Percentiles rank a stretch among this genome's conserved stretches.
These are phyloP conservation scores for Gardenia jasminoides DNA, from an alignment of 257 asterid genomes.

Conservation along the genomic window DNA sequence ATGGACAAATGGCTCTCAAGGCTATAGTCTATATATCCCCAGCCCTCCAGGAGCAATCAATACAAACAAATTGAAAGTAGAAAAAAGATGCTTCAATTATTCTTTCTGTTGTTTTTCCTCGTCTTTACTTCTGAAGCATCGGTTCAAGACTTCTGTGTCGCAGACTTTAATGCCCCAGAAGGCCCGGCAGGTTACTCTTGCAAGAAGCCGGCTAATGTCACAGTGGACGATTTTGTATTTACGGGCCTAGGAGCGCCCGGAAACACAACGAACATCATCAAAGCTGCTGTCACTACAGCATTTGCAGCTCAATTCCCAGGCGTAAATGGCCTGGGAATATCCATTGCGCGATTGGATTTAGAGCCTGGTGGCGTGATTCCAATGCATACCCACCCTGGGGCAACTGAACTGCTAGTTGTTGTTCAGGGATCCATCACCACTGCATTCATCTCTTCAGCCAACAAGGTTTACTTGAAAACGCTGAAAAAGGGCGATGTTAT, in stretches of 20 bases:
- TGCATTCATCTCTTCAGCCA: conserved; percentile 59
- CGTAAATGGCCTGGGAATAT: conserved; percentile 69
- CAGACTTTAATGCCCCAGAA: conserved; percentile 41
- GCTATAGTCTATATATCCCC: background rate
- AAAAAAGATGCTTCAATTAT: conserved; percentile 31
- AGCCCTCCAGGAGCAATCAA: background rate
- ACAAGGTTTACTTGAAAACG: conserved; percentile 48
- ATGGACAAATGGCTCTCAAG: background rate
- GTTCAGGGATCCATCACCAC: conserved; percentile 43
- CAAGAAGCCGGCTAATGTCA: conserved; percentile 52
- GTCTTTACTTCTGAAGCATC: conserved; percentile 36
- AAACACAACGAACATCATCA: conserved; percentile 67
- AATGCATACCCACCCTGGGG: conserved; percentile 81
- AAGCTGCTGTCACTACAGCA: conserved; percentile 63
- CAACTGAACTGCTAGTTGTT: conserved; percentile 52
- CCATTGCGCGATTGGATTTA: conserved; percentile 62
- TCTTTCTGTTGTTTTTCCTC: conserved; percentile 35
- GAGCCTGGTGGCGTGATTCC: conserved; percentile 64
- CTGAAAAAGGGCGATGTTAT: conserved; percentile 59
- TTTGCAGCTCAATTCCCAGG: conserved; percentile 73
- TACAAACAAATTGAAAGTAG: background rate
- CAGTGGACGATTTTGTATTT: conserved; percentile 48
- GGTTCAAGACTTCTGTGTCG: conserved; percentile 73
- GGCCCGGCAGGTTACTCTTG: conserved; percentile 68
- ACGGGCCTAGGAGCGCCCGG: conserved; percentile 49